Evolutionary conservation across 805 yeast species (phyloP).

Genomic region (Blastobotrys parvus): DNA sequence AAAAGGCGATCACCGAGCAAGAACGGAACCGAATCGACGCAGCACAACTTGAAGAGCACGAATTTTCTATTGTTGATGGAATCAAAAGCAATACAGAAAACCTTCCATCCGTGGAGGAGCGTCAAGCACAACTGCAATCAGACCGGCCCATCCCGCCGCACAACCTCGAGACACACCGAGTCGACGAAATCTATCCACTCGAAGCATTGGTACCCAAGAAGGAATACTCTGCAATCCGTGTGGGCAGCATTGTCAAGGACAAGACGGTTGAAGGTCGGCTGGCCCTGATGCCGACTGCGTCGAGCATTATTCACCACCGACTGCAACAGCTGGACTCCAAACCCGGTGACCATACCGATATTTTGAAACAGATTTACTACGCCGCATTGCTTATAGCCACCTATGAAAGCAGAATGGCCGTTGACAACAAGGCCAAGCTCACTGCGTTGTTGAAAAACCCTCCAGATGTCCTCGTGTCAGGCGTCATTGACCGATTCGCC

Average conservation of each 20-base stretch:
- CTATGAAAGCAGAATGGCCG: conserved; percentile 64
- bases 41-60: conserved; percentile 63
- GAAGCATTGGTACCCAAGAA: conserved; percentile 57
- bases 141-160: conserved; percentile 82
- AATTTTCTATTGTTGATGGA: conserved; percentile 73
- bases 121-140: conserved; percentile 46
- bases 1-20: conserved; percentile 72
- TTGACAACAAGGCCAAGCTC: conserved; percentile 49
- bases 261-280: conserved; percentile 40
- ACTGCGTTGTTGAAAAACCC: conserved; percentile 53
- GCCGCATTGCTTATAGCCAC: conserved; percentile 74
- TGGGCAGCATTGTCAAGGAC: conserved; percentile 49
- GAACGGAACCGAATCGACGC: conserved; percentile 84
- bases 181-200: conserved; percentile 75
- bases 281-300: conserved; percentile 54
- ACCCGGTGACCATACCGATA: conserved; percentile 40
- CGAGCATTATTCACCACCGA: conserved; percentile 46
- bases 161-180: conserved; percentile 69
- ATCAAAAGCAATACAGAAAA: conserved; percentile 61
- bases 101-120: conserved; percentile 63
- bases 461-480: conserved; percentile 66
- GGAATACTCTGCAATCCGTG: conserved; percentile 58
- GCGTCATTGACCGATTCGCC: conserved; percentile 64
- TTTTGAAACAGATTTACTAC: conserved; percentile 66
- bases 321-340: conserved; percentile 16